These are phyloP conservation scores for Bimuria novae-zelandiae DNA, from an alignment of 2,329 filamentous ascomycete species.

Conservation along the genomic window DNA sequence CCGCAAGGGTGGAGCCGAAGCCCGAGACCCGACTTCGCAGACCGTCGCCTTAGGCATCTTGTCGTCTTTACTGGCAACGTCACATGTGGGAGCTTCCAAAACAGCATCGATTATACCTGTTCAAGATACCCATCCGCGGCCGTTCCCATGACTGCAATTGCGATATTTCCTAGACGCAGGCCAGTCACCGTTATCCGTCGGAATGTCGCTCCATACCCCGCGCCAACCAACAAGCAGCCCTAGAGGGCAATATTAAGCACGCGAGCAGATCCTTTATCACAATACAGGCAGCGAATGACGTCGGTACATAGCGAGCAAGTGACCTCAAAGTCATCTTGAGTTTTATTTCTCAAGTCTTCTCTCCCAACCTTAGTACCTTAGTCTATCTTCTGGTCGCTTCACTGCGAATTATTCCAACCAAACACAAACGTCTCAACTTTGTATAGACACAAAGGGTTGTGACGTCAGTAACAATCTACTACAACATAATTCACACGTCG, in stretches of 20 bases:
- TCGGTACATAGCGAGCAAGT: no score
- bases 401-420: no score
- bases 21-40: conserved; percentile 6
- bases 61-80: background rate
- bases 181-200: background rate
- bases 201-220: background rate
- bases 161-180: background rate
- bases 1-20: conserved; percentile 13
- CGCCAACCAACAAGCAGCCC: background rate
- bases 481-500: background rate
- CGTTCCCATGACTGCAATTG: background rate
- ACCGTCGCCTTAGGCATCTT: background rate
- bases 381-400: no score
- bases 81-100: background rate
- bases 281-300: background rate
- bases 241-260: background rate
- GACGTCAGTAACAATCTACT: background rate
- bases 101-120: background rate
- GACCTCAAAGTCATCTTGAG: background rate
- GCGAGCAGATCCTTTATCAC: background rate
- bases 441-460: no score
- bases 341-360: background rate
- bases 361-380: no score
- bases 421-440: background rate
- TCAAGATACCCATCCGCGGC: background rate